phyloP scores from a whole-genome alignment of 116 monocot genomes.

The Posidonia oceanica region DNA sequence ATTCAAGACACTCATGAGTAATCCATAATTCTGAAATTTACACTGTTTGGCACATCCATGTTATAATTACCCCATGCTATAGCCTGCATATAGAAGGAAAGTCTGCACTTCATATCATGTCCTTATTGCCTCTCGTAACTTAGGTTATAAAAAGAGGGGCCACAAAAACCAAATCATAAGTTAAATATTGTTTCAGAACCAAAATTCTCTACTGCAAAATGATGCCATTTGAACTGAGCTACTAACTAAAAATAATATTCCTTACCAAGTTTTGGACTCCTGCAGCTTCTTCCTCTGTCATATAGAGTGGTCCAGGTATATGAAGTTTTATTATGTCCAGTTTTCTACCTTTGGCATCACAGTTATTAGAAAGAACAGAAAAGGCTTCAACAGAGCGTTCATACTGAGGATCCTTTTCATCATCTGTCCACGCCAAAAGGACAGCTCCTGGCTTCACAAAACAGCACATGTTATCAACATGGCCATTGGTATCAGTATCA shows the following conservation, averaged over 20 bases:
- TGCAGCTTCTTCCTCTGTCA: slow-evolving; percentile 72
- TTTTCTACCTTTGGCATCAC: slow-evolving; percentile 76
- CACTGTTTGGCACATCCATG: too few species aligned
- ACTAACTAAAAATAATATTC: not conserved
- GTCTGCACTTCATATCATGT: too few species aligned
- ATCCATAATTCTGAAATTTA: too few species aligned
- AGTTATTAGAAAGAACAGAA: slow-evolving; percentile 35
- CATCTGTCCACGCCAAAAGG: slow-evolving; percentile 87
- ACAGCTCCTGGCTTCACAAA: slow-evolving; percentile 76
- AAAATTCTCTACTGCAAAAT: not conserved
- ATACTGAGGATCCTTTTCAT: slow-evolving; percentile 80
- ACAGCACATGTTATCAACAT: slow-evolving; percentile 93
- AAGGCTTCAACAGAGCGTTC: slow-evolving; percentile 62
- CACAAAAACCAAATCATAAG: not conserved
- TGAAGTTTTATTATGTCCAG: slow-evolving; percentile 73
- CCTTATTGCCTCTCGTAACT: too few species aligned
- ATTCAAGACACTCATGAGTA: too few species aligned
- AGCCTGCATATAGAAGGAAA: too few species aligned
- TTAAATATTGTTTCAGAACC: not conserved
- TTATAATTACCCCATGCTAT: too few species aligned
- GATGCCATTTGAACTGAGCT: not conserved
- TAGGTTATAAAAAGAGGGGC: not conserved
- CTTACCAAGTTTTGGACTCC: slow-evolving; percentile 41
- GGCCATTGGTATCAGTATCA: slow-evolving; percentile 95
- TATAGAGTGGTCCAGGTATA: slow-evolving; percentile 82